These are phyloP conservation scores for Cordia subcordata DNA, from an alignment of 257 asterid species.

Conservation along the genomic window DNA sequence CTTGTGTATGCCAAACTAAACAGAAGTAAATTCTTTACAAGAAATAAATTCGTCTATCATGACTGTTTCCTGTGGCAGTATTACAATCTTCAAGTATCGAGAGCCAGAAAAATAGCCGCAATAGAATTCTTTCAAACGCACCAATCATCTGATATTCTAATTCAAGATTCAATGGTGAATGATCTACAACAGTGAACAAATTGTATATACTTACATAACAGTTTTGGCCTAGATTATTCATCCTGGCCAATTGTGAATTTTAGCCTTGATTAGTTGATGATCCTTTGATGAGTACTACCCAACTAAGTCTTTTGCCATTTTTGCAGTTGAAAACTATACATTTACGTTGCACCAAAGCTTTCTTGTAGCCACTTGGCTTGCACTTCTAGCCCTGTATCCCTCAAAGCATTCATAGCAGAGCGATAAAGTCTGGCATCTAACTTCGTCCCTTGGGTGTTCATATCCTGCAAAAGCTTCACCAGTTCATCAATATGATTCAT, in stretches of 20 bases:
- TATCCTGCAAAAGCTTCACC: constrained; percentile 65
- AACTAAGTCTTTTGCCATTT: too few relatives aligned
- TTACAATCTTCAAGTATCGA: background rate
- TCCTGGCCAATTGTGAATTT: background rate
- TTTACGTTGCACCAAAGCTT: background rate
- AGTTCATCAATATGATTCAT: constrained; percentile 63
- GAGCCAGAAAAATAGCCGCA: background rate
- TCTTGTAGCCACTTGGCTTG: constrained; percentile 55
- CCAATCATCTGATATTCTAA: too few relatives aligned
- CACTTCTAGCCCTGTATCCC: constrained; percentile 62
- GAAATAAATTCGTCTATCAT: too few relatives aligned
- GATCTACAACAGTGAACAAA: background rate
- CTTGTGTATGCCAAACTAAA: too few relatives aligned
- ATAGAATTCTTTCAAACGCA: background rate
- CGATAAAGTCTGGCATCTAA: constrained; percentile 59
- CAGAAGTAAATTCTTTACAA: too few relatives aligned
- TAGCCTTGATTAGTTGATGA: too few relatives aligned
- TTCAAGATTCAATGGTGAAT: background rate
- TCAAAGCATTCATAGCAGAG: constrained; percentile 73
- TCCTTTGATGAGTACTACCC: too few relatives aligned
- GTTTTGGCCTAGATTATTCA: background rate
- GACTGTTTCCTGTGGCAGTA: too few relatives aligned
- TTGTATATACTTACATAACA: background rate
- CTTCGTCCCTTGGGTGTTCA: constrained; percentile 51
- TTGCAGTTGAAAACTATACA: too few relatives aligned